These are phyloP conservation scores for Suhomyces bokatorum DNA, from an alignment of 1,139 yeast species.

Conservation along the genomic window DNA sequence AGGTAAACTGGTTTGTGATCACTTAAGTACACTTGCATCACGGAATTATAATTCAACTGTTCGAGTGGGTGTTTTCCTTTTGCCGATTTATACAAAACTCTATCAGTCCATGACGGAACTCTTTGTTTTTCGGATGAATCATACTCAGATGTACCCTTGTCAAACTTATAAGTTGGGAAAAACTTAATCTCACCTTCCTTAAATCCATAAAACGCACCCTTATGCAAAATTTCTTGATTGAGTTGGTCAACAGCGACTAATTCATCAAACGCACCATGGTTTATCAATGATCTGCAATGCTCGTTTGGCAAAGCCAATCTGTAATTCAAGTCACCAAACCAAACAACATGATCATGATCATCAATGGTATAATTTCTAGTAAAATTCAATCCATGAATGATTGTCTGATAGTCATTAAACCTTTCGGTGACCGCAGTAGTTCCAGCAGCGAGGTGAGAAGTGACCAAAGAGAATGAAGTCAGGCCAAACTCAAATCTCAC, in stretches of 20 bases:
- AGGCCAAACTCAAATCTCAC: conserved; percentile 76
- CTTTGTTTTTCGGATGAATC: conserved; percentile 92
- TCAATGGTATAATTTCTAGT: conserved; percentile 66
- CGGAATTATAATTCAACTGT: conserved; percentile 61
- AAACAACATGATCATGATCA: conserved; percentile 83
- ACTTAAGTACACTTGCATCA: conserved; percentile 60
- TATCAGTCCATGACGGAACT: conserved; percentile 96
- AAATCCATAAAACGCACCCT: conserved; percentile 83
- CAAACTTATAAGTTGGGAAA: conserved; percentile 91
- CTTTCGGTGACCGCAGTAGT: conserved; percentile 80
- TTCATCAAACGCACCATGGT: conserved; percentile 44
- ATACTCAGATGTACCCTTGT: conserved; percentile 78
- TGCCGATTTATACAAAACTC: conserved; percentile 57
- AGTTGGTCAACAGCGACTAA: conserved; percentile 80
- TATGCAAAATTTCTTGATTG: conserved; percentile 66
- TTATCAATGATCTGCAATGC: conserved; percentile 62
- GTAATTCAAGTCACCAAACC: conserved; percentile 97
- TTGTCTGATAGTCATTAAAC: conserved; percentile 81
- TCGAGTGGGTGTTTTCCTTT: conserved; percentile 44
- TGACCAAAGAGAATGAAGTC: conserved; percentile 79
- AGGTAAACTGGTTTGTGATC: conserved; percentile 94
- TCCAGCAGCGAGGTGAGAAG: conserved; percentile 96
- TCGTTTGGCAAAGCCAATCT: conserved; percentile 77
- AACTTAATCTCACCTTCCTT: conserved; percentile 72
- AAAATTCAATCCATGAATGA: conserved; percentile 75